These are phyloP conservation scores for Datisca glomerata DNA, from an alignment of 306 rosid species.

Conservation along the genomic window DNA sequence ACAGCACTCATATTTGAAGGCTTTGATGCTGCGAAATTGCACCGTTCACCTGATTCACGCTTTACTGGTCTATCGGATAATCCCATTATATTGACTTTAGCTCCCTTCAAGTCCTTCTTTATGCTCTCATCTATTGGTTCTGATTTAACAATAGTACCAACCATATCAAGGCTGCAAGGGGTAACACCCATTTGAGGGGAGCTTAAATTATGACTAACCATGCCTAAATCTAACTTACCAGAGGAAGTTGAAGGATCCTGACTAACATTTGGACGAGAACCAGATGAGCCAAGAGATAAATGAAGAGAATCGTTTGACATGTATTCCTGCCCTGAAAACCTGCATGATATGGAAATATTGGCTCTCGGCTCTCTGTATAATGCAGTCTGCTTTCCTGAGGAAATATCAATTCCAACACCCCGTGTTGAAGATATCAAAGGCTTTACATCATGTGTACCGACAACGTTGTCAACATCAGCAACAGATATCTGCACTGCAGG, in stretches of 20 bases:
- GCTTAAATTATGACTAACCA: constrained; percentile 16
- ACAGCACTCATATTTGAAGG: constrained; percentile 15
- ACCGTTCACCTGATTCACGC: constrained; percentile 23
- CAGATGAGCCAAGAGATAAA: constrained; percentile 24
- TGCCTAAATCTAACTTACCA: constrained; percentile 19
- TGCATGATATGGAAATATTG: constrained; percentile 10
- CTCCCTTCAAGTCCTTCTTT: constrained; percentile 25
- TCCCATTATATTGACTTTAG: constrained; percentile 15
- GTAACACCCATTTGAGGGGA: constrained; percentile 15
- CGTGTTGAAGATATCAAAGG: constrained; percentile 18
- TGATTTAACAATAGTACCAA: constrained; percentile 43
- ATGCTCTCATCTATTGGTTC: constrained; percentile 58
- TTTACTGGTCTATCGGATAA: constrained; percentile 27
- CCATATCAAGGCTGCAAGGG: constrained; percentile 18
- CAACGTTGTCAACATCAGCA: constrained; percentile 16
- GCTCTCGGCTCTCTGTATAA: constrained; percentile 16
- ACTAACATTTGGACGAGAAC: constrained; percentile 10
- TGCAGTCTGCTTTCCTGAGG: constrained; percentile 13
- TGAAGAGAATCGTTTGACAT: constrained; percentile 18
- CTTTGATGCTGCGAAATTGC: constrained; percentile 17
- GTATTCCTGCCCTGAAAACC: constrained; percentile 13
- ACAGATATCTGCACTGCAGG: constrained; percentile 21
- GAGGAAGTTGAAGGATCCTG: constrained; percentile 28
- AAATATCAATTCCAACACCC: constrained; percentile 9
- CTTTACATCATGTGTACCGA: constrained; percentile 13